Evolutionary conservation across 2,329 filamentous ascomycete genomes (phyloP).

Genomic region (Paraphaeosphaeria minitans): DNA sequence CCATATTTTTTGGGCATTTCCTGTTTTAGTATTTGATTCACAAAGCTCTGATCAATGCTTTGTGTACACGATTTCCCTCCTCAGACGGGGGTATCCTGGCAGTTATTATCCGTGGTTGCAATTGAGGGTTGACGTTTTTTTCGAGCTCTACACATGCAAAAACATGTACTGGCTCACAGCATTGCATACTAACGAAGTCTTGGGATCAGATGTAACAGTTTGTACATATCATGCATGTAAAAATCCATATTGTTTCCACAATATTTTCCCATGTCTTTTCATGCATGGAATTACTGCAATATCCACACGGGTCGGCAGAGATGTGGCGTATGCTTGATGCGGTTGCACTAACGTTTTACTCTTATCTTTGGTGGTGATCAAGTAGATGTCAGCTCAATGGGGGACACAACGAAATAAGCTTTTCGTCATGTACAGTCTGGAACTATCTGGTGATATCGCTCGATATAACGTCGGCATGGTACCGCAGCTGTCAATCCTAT

Average conservation of each 20-base stretch:
- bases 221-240: not conserved
- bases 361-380: conserved; percentile 4
- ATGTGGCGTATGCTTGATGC: not conserved
- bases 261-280: not conserved
- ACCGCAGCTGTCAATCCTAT: not conserved
- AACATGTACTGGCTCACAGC: no score
- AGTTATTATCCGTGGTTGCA: no score
- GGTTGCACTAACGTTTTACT: not conserved
- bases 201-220: not conserved
- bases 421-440: not conserved
- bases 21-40: no score
- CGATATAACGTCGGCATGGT: not conserved
- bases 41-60: no score
- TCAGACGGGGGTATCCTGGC: no score
- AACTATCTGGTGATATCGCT: not conserved
- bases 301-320: not conserved
- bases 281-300: not conserved
- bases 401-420: not conserved
- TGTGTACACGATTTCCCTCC: no score
- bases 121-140: no score
- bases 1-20: no score
- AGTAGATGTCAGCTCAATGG: not conserved
- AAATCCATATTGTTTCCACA: not conserved
- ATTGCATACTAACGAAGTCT: no score
- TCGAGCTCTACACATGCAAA: no score